Evolutionary conservation across 371 early-diverging fungal genomes (phyloP), one percentile per base, ranked within the genome.

Genomic region (Rhizopus arrhizus): DNA sequence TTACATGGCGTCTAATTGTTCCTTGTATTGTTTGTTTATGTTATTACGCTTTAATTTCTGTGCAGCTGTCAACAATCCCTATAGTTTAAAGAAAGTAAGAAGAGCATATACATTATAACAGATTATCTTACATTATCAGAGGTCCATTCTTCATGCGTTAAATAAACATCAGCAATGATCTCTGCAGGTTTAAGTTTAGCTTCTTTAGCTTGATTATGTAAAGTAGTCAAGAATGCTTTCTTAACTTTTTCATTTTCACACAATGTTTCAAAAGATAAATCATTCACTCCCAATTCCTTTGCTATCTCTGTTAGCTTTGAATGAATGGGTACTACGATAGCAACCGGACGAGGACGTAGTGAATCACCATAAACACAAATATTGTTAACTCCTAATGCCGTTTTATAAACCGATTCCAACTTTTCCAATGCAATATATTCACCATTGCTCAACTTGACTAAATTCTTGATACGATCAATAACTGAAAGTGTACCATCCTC

Each of bases 391-490:
- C 80, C 85, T 12, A 82, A 59, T 31, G 86, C 86, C 48, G 85
- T 82, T 70, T 90, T 90, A 86, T 96, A 96, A 8, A 92, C 83
- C 32, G 92, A 84, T 74, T 99, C 99, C 36, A 99, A 78, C 64
- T 97, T 97, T 74, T 99, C 99, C 41, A 98, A 84, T 3, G 97
- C 97, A 75, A 91, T 89, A 74, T 96, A 98, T 70, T 97, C 98
- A 64, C 96, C 98, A 59, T 87, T 81, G 47, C 71, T 72, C 29
- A 79, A 57, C 72, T 99, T 97, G 77, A 97, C 87, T 11, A 91
- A 69, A 53, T 87, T 92, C 83, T 92, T 94, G 56, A 82, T 84
- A 52, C 93, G 81, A 70, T 94, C 94, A 69, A 92, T 91, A 50
- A 94, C 81, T 48, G 74, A 57, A 16, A 93, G 67, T 33, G 82